Conservation (phyloP, 345 rosid genomes). For the Citrus australasica region DNA sequence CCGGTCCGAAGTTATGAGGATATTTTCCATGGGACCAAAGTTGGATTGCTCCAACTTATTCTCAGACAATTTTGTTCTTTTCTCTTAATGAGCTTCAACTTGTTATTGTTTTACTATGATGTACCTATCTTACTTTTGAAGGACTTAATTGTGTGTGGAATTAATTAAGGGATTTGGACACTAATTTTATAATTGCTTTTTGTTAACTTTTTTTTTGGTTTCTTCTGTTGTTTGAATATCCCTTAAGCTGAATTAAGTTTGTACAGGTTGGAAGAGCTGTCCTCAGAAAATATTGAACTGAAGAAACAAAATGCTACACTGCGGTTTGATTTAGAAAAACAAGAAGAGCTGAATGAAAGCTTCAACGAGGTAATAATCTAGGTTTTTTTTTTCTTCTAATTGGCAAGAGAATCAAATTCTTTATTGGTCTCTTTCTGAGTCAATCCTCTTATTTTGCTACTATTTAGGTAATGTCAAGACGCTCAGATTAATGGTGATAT, state of each 20-base stretch:
- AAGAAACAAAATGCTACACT: slow-evolving; percentile 56
- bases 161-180: not conserved
- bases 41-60: not conserved
- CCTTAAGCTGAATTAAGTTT: not conserved
- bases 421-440: not conserved
- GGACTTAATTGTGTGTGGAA: not conserved
- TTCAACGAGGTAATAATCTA: slow-evolving; percentile 50
- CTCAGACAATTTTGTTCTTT: not conserved
- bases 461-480: not conserved
- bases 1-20: not conserved
- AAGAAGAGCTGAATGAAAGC: slow-evolving; percentile 52
- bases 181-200: not conserved
- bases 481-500: not conserved
- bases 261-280: slow-evolving; percentile 71
- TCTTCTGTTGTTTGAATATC: not conserved
- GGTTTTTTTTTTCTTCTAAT: not conserved
- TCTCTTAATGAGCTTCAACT: not conserved
- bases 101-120: not conserved
- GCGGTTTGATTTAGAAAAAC: slow-evolving; percentile 52
- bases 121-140: not conserved
- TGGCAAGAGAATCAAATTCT: slow-evolving; percentile 32
- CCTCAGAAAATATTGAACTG: slow-evolving; percentile 52
- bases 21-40: not conserved
- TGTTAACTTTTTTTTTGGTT: not conserved
- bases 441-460: not conserved